These are phyloP conservation scores for Gracilaria domingensis DNA, from an alignment of 23 red algal genomes.

Conservation along the genomic window DNA sequence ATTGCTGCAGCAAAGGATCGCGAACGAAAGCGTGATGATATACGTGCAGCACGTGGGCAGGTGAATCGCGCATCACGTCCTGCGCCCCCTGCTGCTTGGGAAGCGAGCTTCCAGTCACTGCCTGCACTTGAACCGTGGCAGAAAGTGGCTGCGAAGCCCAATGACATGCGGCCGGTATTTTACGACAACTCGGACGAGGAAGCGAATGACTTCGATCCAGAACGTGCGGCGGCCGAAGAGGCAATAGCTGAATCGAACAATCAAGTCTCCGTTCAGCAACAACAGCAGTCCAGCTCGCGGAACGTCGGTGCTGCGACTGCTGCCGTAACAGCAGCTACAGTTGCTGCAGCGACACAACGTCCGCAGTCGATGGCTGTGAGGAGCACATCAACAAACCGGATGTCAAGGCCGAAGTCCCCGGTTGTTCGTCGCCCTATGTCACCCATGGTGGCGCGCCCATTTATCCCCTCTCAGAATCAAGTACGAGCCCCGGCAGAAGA, in stretches of 20 bases:
- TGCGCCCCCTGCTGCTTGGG: slow-evolving; percentile 37
- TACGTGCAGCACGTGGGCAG: slow-evolving; percentile 27
- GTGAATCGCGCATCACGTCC: slow-evolving; percentile 42
- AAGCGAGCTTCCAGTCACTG: slow-evolving; percentile 63
- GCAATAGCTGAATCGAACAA: slow-evolving; percentile 57
- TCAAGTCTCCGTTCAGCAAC: slow-evolving; percentile 11
- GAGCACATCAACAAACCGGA: slow-evolving; percentile 35
- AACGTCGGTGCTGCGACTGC: background rate
- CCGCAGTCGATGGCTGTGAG: slow-evolving; percentile 32
- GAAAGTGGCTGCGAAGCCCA: slow-evolving; percentile 34
- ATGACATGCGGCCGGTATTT: slow-evolving; percentile 50
- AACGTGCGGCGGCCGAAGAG: slow-evolving; percentile 67
- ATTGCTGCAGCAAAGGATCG: slow-evolving; percentile 76
- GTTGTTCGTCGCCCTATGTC: slow-evolving; percentile 70
- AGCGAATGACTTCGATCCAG: slow-evolving; percentile 66
- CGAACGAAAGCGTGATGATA: slow-evolving; percentile 66
- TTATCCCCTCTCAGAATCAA: slow-evolving; percentile 13
- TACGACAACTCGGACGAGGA: slow-evolving; percentile 77
- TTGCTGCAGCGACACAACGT: slow-evolving; percentile 14
- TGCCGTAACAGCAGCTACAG: background rate
- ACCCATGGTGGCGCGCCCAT: slow-evolving; percentile 41
- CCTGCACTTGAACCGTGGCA: slow-evolving; percentile 33
- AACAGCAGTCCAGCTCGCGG: background rate
- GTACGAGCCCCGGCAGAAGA: background rate
- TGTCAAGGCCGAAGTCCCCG: slow-evolving; percentile 36